phyloP scores from a whole-genome alignment of 352 stramenopile species.

The Phytophthora kernoviae region DNA sequence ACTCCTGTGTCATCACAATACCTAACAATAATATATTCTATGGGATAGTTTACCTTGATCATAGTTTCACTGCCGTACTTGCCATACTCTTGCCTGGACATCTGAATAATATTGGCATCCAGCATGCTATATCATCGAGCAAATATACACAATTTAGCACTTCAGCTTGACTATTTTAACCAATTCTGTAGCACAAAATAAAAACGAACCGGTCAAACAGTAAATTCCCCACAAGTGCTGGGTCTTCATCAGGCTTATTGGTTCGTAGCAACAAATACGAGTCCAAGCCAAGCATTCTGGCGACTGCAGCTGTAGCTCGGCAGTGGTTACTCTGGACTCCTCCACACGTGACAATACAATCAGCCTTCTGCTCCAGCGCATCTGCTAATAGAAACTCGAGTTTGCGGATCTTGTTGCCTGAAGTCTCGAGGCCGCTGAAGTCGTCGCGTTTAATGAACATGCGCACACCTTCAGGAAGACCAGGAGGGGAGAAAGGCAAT shows the following conservation, averaged over 20 bases:
- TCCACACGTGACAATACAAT: constrained; percentile 93
- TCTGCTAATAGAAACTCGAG: constrained; percentile 95
- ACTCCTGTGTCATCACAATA: background rate
- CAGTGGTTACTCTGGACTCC: constrained; percentile 96
- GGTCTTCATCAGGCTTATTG: constrained; percentile 76
- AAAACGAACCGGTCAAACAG: constrained; percentile 65
- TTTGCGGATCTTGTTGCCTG: constrained; percentile 96
- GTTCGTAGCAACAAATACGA: constrained; percentile 91
- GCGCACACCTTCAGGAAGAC: constrained; percentile 64
- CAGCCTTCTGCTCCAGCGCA: constrained; percentile 78
- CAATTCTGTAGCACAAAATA: background rate
- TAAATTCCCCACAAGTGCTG: constrained; percentile 73
- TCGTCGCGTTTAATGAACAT: constrained; percentile 90
- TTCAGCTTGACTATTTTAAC: background rate
- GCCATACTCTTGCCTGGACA: constrained; percentile 83
- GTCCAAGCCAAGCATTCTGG: constrained; percentile 91
- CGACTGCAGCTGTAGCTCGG: constrained; percentile 80
- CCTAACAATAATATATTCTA: background rate
- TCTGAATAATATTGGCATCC: constrained; percentile 74
- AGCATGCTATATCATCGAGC: constrained; percentile 51
- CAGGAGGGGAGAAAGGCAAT: constrained; percentile 72
- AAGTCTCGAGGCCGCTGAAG: constrained; percentile 91
- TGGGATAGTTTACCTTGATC: constrained; percentile 59
- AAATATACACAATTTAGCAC: background rate
- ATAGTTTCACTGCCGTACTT: constrained; percentile 80